Base-by-base conservation (phyloP, 495 filamentous ascomycete species). In the Penicillium silybi region DNA sequence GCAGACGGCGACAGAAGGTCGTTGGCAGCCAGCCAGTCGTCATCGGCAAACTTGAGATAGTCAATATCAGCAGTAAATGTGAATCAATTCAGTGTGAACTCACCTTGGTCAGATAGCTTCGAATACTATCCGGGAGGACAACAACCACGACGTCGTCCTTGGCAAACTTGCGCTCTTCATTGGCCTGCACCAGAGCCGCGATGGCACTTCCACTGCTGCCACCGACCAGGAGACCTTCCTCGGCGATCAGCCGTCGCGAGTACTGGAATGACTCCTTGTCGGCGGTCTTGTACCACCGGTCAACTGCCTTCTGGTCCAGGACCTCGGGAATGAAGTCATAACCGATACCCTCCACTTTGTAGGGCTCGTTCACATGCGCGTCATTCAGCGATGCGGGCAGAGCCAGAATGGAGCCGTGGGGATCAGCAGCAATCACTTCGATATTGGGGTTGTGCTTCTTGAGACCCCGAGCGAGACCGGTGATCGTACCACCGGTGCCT, bases 271-370 rank as follows among this genome's bases (percentile, higher is more conserved):
- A 90, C 62, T 96, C 91, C 51, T 81, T 83, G 57, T 99, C 93
- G 35, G 89, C 88, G 3, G 93, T 97, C 79, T 99, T 99, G 70
- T 96, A 95, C 93, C 93, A 99, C 58, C 85, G 85, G 65, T 96
- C 85, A n/a, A 99, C 88, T 19, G 78, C 65, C 8, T 84, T 65
- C 54, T 85, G 89, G 59, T 95, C 86, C 20, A 99, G 79, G 0
- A 99, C 93, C 34, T 96, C 87, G 5, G 93, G 93, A 46, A 97
- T 87, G 63, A 99, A 99, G 64, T 99, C 93, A 64, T 99, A 99
- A 19, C 93, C 93, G 62, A 99, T 97, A 18, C 93, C 93, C 73
- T 99, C 93, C 0, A 99, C 93, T 73, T 97, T 97, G 66, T 99
- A 99, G 5, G 87, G 77, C 56, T 88, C 85, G 64, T 96, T 89